Evolutionary conservation across 2,329 filamentous ascomycete genomes (phyloP).

Genomic region (Leptodontidium sp.): DNA sequence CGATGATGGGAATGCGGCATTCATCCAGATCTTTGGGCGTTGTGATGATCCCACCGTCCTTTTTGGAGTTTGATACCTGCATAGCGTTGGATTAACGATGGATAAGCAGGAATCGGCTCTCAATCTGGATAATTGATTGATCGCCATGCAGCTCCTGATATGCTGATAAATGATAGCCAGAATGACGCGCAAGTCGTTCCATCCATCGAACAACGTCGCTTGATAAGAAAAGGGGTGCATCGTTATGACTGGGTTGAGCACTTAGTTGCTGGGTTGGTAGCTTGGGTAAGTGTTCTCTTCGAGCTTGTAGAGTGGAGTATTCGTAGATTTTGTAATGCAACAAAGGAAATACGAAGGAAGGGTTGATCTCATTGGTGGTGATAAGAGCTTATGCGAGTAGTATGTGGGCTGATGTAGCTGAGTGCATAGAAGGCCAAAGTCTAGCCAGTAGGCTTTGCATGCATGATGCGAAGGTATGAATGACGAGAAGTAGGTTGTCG

Average conservation of each 20-base stretch:
- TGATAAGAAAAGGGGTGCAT: slow-evolving; percentile 17
- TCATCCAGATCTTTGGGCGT: neutral
- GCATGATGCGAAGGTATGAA: slow-evolving; percentile 8
- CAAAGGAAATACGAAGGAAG: neutral
- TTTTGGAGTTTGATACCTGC: slow-evolving; percentile 23
- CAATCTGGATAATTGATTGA: slow-evolving; percentile 40
- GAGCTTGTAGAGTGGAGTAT: slow-evolving; percentile 14
- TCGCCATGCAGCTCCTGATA: slow-evolving; percentile 29
- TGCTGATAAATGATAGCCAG: slow-evolving; percentile 18
- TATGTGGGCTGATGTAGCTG: slow-evolving; percentile 6
- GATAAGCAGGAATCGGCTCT: slow-evolving; percentile 26
- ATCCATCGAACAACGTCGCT: slow-evolving; percentile 17
- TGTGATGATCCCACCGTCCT: neutral
- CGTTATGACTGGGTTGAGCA: neutral
- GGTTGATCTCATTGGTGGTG: neutral
- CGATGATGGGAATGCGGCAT: slow-evolving; percentile 11
- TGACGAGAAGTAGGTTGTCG: neutral
- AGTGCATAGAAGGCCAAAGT: slow-evolving; percentile 1
- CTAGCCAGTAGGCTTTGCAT: slow-evolving; percentile 2
- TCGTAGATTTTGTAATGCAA: neutral
- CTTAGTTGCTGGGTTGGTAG: neutral
- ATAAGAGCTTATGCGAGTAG: slow-evolving; percentile 3
- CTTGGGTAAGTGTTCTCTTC: neutral
- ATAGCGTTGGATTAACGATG: slow-evolving; percentile 31
- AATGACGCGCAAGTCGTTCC: slow-evolving; percentile 29